Evolutionary conservation across 192 early-diverging fungal species (phyloP), one percentile per base, ranked within the genome.

Genomic region (Backusella parvicylindrica): DNA sequence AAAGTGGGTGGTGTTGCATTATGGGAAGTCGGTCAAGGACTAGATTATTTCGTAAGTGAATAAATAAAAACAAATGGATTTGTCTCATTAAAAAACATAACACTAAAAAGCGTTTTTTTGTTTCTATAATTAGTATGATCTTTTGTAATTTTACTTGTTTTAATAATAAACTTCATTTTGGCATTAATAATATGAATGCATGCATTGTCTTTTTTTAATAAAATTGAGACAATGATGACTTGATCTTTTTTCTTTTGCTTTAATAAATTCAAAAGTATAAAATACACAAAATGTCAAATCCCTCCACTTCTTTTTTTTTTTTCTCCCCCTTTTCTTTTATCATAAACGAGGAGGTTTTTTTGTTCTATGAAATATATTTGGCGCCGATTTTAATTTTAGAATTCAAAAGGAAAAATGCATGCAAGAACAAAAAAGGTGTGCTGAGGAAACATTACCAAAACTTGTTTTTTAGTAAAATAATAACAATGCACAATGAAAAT

Each of bases 11-110:
- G 82, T n/a, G 13, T 84, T n/a, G 68, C 82, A 32, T 56, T 84
- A 36, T 84, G 82, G 79, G 82, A 84, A 74, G 73, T 84, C 18
- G 82, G 82, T 12, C 82, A 84, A 64, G 82, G 82, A 7, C 71
- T 84, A 40, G 82, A 84, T 78, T 78, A 78, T 65, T 84, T 84
- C 70, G 82, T 84, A 69, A 83, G 81, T 76, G n/a, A 41, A 33
- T 28, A 15, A 32, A 72, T 72, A 9, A n/a, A n/a, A n/a, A n/a
- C n/a, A n/a, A n/a, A 41, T 28, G 6, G 11, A 37, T 23, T n/a
- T 26, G 13, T 26, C 21, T 60, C 28, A 28, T 60, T 23, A 43
- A 12, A 28, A 43, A 12, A 28, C 12, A 60, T 6, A 47, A n/a
- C 16, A 26, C 53, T 60, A 60, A 60, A 23, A 60, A 38, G 11